Base-by-base conservation (phyloP, 345 rosid species). In the Aurinia saxatilis region DNA sequence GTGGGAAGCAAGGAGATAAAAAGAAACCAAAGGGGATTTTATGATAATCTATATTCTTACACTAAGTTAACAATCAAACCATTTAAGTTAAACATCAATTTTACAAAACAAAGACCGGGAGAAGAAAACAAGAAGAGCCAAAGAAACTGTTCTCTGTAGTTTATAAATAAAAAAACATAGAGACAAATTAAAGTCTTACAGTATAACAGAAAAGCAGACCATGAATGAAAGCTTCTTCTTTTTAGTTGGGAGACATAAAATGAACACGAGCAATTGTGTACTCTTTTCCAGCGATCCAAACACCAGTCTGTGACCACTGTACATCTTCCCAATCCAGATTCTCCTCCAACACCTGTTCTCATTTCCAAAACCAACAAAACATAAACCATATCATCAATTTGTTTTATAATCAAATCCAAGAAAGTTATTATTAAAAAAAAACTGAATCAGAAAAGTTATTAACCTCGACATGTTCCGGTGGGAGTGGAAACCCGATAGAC, bases 251-350 rank as follows among this genome's bases (percentile, higher is more conserved):
- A 8, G 95, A 81, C n/a, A 90, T 77, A 66, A 90, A 95, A 78
- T 90, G 96, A 70, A 87, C 92, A 71, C 96, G 84, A 12, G 99
- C 96, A 60, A 95, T 85, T 1, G 82, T 63, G 63, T 86, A 90
- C 71, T 88, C 97, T 76, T 86, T 88, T 39, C 96, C 97, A 55
- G 87, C 91, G 56, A 95, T 81, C 95, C 95, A 88, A 42, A 90
- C 99, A 27, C 99, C 99, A 37, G 95, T 88, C 35, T 95, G 97
- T 9, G 99, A 95, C 99, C 99, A 95, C 38, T 90, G 92, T 75
- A 95, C 91, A 61, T 87, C 99, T 70, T 95, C 99, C 99, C 99
- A 95, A 52, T 95, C 98, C 3, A 92, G 75, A 48, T 83, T 87
- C 60, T 92, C 98, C 73, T 78, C 95, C 77, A 92, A 18, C 34